A percentile compares a stretch with the other conserved stretches of the same genome.
phyloP scores from a whole-genome alignment of 331 rosid species.

The Phaseolus coccineus region DNA sequence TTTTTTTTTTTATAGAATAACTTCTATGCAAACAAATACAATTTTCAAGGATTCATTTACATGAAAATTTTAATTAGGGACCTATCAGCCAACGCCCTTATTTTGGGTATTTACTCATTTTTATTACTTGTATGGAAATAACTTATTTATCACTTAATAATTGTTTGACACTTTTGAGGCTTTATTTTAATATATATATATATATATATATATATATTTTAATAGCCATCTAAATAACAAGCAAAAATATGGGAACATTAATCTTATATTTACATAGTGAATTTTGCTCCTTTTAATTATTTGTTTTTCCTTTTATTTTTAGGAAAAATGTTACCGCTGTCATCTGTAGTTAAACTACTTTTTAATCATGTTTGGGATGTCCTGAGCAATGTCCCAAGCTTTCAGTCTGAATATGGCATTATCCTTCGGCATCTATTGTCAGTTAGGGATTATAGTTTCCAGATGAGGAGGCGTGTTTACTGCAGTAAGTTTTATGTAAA shows the following conservation, averaged over 20 bases:
- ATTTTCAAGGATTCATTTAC: too few relatives aligned
- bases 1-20: too few relatives aligned
- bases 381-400: constrained; percentile 77
- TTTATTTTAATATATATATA: background rate
- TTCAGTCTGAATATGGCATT: constrained; percentile 84
- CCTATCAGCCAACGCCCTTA: too few relatives aligned
- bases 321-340: constrained; percentile 70
- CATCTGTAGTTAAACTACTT: constrained; percentile 71
- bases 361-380: constrained; percentile 84
- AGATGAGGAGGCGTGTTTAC: constrained; percentile 80
- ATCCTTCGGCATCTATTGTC: constrained; percentile 79
- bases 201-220: too few relatives aligned
- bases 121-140: constrained; percentile 22
- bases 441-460: constrained; percentile 79
- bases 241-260: constrained; percentile 3
- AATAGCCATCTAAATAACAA: background rate
- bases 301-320: constrained; percentile 36
- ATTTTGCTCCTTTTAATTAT: constrained; percentile 1
- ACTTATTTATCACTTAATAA: background rate
- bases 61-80: too few relatives aligned
- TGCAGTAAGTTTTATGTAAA: constrained; percentile 64
- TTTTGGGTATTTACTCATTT: too few relatives aligned
- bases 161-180: background rate
- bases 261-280: constrained; percentile 18
- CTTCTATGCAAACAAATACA: too few relatives aligned